These are phyloP conservation scores for Aureobasidium sp. DNA, from an alignment of 2,329 filamentous ascomycete genomes.

Conservation along the genomic window DNA sequence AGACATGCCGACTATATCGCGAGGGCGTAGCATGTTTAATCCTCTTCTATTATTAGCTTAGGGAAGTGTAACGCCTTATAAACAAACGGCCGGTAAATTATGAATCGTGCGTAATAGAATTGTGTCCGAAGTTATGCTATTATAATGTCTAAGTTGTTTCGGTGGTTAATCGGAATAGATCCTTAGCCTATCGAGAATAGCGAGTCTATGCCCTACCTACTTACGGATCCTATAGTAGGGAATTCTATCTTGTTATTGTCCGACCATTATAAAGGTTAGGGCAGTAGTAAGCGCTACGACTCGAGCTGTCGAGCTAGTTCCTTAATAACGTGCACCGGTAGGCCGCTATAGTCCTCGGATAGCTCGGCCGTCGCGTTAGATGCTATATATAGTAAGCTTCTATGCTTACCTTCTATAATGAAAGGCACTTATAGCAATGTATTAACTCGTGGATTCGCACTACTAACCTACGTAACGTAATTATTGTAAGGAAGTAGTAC, in stretches of 20 bases:
- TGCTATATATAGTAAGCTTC: slow-evolving; percentile 13
- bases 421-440: slow-evolving; percentile 39
- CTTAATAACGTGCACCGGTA: slow-evolving; percentile 37
- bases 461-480: slow-evolving; percentile 48
- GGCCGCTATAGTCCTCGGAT: slow-evolving; percentile 29
- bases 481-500: slow-evolving; percentile 52
- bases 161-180: slow-evolving; percentile 37
- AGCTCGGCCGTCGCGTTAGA: slow-evolving; percentile 22
- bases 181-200: slow-evolving; percentile 43
- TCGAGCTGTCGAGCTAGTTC: slow-evolving; percentile 47
- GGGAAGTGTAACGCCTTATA: slow-evolving; percentile 53
- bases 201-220: slow-evolving; percentile 22
- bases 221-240: slow-evolving; percentile 22
- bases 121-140: slow-evolving; percentile 48
- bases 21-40: slow-evolving; percentile 46
- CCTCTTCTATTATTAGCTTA: slow-evolving; percentile 44
- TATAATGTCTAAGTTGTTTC: slow-evolving; percentile 47
- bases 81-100: slow-evolving; percentile 49
- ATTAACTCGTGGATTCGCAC: slow-evolving; percentile 45
- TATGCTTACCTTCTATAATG: background rate
- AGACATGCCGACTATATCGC: slow-evolving; percentile 49
- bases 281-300: slow-evolving; percentile 50
- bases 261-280: slow-evolving; percentile 47
- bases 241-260: slow-evolving; percentile 43
- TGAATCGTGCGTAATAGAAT: slow-evolving; percentile 51